These are phyloP conservation scores for Astrocystis sublimbata DNA, from an alignment of 495 filamentous ascomycete genomes.

Conservation along the genomic window DNA sequence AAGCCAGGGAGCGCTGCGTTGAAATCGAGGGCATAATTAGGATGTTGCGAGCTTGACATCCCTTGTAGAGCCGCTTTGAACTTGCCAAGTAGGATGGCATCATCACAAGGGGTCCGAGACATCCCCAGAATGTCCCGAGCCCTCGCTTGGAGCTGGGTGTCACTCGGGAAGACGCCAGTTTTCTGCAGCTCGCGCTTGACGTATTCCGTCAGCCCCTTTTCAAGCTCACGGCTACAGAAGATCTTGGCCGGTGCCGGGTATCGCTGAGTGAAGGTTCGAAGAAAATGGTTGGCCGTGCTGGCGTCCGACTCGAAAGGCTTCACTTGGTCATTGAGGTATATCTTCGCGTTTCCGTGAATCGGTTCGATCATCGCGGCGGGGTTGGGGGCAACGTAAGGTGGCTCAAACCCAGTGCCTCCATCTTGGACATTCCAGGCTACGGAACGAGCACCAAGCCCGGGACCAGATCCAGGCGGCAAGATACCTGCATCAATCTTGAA, in stretches of 20 bases:
- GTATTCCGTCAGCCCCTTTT: conserved; percentile 46
- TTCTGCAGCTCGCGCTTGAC: conserved; percentile 32
- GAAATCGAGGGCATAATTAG: not conserved
- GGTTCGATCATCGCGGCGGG: conserved; percentile 29
- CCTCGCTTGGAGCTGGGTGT: conserved; percentile 39
- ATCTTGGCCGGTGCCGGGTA: conserved; percentile 44
- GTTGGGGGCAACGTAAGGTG: conserved; percentile 41
- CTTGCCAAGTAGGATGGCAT: conserved; percentile 46
- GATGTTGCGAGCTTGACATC: conserved; percentile 12
- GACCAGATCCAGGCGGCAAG: conserved; percentile 42
- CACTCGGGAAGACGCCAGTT: conserved; percentile 37
- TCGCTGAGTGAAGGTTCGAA: conserved; percentile 34
- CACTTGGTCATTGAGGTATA: conserved; percentile 33
- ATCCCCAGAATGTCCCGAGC: conserved; percentile 47
- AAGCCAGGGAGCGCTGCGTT: conserved; percentile 3
- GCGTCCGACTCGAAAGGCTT: conserved; percentile 39
- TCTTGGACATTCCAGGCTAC: conserved; percentile 40
- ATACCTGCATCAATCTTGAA: conserved; percentile 68
- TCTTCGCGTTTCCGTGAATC: conserved; percentile 24
- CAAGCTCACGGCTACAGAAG: conserved; percentile 56
- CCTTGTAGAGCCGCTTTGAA: conserved; percentile 46
- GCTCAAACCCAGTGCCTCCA: conserved; percentile 52
- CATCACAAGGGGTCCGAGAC: conserved; percentile 48
- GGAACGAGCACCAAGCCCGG: conserved; percentile 40
- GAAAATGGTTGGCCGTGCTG: conserved; percentile 42